Evolutionary conservation across 2,329 filamentous ascomycete species (phyloP).

Genomic region (Xylaria sp.): DNA sequence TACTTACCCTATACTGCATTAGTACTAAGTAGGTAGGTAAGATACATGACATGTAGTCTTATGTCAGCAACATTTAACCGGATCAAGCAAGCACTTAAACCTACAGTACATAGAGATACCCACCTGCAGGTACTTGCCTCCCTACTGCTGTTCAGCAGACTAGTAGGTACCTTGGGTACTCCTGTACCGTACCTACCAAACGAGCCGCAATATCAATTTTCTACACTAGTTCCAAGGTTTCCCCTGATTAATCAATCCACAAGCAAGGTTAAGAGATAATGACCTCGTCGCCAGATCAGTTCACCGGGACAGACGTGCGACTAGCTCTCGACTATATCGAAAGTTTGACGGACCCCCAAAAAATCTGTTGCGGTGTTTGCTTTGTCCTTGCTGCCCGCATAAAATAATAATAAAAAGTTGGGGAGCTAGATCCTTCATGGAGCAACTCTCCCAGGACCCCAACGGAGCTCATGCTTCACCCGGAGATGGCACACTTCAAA

Average conservation of each 20-base stretch:
- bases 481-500: slow-evolving; percentile 35
- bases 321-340: not conserved
- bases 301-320: slow-evolving; percentile 2
- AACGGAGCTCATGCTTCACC: slow-evolving; percentile 13
- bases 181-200: not conserved
- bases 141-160: not conserved
- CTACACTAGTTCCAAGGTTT: not conserved
- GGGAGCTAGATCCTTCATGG: slow-evolving; percentile 29
- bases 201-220: slow-evolving; percentile 3
- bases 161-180: not conserved
- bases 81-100: not conserved
- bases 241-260: not conserved
- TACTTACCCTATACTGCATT: not conserved
- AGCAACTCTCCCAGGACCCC: slow-evolving; percentile 12
- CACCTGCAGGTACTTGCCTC: not conserved
- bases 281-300: not conserved
- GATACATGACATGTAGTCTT: not conserved
- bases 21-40: not conserved
- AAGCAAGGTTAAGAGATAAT: too few species aligned
- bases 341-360: not conserved
- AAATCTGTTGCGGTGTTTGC: not conserved
- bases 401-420: not conserved
- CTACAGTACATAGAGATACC: slow-evolving; percentile 6
- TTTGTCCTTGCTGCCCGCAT: not conserved
- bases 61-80: not conserved